These are phyloP conservation scores for Chrysanthemum seticuspe DNA, from an alignment of 129 eudicot species.

Conservation along the genomic window DNA sequence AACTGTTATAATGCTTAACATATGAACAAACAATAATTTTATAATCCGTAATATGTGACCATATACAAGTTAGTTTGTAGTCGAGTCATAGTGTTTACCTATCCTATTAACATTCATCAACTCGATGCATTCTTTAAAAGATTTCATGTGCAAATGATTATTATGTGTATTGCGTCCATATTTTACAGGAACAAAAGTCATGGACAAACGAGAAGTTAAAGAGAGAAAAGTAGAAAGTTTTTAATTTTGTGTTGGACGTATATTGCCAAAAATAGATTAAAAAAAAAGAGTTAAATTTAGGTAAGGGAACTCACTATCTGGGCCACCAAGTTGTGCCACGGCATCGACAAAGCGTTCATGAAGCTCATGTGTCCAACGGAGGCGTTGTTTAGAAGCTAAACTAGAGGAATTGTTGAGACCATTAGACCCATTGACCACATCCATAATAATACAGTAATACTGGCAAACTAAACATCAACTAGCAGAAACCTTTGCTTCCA, in stretches of 20 bases:
- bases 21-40: neutral
- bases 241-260: neutral
- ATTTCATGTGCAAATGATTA: neutral
- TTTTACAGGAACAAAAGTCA: neutral
- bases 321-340: conserved; percentile 90
- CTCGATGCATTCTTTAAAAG: neutral
- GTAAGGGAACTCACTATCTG: conserved; percentile 62
- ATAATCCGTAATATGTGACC: too few relatives aligned
- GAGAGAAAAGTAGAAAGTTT: neutral
- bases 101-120: too few relatives aligned
- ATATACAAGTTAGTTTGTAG: too few relatives aligned
- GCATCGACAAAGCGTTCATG: conserved; percentile 92
- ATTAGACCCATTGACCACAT: conserved; percentile 35
- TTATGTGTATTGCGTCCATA: neutral
- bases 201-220: neutral
- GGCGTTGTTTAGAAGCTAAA: conserved; percentile 75
- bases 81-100: too few relatives aligned
- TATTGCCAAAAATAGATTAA: neutral
- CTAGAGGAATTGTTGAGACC: conserved; percentile 47
- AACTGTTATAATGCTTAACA: neutral
- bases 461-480: conserved; percentile 4
- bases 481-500: conserved; percentile 7
- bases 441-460: conserved; percentile 21
- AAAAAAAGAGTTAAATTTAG: conserved; percentile 14
- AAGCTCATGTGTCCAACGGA: conserved; percentile 87